phyloP scores from a whole-genome alignment of 305 asterid species.

The Stenogyne calaminthoides region DNA sequence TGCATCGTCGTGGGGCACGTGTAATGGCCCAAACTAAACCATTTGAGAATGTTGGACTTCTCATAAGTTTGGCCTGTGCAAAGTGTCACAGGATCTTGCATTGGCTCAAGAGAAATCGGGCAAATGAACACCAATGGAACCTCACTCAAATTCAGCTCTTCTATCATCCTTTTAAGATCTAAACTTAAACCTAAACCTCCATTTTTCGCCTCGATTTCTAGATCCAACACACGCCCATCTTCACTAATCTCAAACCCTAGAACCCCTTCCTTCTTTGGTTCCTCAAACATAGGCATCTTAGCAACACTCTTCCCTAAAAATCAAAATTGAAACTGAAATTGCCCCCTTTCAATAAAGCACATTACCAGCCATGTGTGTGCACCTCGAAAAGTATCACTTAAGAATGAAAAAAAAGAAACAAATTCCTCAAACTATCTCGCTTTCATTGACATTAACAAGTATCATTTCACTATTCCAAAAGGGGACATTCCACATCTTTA shows the following conservation, averaged over 20 bases:
- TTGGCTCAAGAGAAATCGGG: conserved; percentile 68
- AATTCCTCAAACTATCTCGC: conserved; percentile 37
- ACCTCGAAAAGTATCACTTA: conserved; percentile 32
- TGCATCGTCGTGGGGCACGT: conserved; percentile 76
- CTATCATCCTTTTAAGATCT: conserved; percentile 62
- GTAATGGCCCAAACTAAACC: conserved; percentile 60
- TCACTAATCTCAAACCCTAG: conserved; percentile 48
- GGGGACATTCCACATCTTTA: conserved; percentile 23
- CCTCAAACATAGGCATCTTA: conserved; percentile 65
- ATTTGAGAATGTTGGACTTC: conserved; percentile 61
- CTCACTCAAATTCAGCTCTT: conserved; percentile 49
- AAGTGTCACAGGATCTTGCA: conserved; percentile 72
- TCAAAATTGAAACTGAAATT: neutral
- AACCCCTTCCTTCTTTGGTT: conserved; percentile 43
- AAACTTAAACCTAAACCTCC: conserved; percentile 54
- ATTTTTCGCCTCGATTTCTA: conserved; percentile 51
- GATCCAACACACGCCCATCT: conserved; percentile 51
- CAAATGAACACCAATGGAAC: conserved; percentile 60
- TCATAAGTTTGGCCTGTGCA: conserved; percentile 74
- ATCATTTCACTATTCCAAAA: conserved; percentile 37
- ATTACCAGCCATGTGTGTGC: conserved; percentile 37
- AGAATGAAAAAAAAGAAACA: conserved; percentile 13
- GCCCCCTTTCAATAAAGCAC: conserved; percentile 39
- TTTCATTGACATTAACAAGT: conserved; percentile 53
- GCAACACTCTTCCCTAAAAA: conserved; percentile 8